phyloP scores from a whole-genome alignment of 306 rosid species.

The Argentina anserina region DNA sequence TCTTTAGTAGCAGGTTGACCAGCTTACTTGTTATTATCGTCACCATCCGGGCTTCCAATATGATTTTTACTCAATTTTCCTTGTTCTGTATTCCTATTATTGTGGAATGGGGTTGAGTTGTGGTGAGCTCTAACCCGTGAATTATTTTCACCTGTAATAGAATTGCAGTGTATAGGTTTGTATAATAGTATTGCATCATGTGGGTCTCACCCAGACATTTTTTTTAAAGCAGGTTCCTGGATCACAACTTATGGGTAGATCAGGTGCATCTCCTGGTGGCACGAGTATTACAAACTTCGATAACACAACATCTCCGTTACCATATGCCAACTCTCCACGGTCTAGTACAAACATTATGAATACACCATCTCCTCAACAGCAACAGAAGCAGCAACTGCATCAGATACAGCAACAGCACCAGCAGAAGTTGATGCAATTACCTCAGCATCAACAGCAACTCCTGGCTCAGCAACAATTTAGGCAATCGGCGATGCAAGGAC shows the following conservation, averaged over 20 bases:
- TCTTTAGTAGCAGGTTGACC: background rate
- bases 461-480: constrained; percentile 85
- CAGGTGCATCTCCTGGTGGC: constrained; percentile 88
- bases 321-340: constrained; percentile 95
- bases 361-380: constrained; percentile 92
- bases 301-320: constrained; percentile 71
- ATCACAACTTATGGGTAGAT: constrained; percentile 86
- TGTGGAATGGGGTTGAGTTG: background rate
- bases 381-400: constrained; percentile 49
- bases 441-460: constrained; percentile 68
- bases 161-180: background rate
- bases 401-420: constrained; percentile 37
- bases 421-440: constrained; percentile 72
- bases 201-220: constrained; percentile 10
- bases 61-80: background rate
- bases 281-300: constrained; percentile 68
- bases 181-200: background rate
- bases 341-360: constrained; percentile 78
- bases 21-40: background rate
- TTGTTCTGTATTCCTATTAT: background rate
- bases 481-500: constrained; percentile 81
- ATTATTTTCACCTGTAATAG: background rate
- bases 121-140: background rate
- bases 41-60: background rate
- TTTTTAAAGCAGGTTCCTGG: constrained; percentile 57